These are phyloP conservation scores for Talaromyces sp. DNA, from an alignment of 2,329 filamentous ascomycete species.

Conservation along the genomic window DNA sequence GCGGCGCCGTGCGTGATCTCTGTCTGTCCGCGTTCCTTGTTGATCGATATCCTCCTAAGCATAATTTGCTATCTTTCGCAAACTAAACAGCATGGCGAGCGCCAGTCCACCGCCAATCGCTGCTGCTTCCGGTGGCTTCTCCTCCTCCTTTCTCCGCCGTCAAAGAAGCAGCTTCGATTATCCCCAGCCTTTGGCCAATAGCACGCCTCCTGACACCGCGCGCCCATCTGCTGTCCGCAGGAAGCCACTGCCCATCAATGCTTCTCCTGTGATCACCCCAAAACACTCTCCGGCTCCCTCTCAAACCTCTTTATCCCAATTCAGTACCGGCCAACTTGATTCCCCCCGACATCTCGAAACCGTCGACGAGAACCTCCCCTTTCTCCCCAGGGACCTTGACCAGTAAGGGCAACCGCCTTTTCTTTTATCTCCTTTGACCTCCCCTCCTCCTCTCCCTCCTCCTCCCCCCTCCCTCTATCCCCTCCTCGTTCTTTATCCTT, in stretches of 20 bases:
- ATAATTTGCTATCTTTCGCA: background rate
- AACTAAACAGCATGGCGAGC: conserved; percentile 1
- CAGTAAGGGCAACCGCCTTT: conserved; percentile 7
- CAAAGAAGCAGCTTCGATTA: conserved; percentile 9
- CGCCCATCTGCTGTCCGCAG: conserved; percentile 42
- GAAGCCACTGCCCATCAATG: conserved; percentile 50
- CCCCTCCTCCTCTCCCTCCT: background rate
- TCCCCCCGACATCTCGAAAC: conserved; percentile 10
- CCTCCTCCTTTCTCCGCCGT: conserved; percentile 14
- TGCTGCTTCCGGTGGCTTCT: conserved; percentile 12
- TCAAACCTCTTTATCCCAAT: background rate
- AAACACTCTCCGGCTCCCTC: conserved; percentile 13
- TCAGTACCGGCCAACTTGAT: background rate
- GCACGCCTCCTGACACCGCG: conserved; percentile 4
- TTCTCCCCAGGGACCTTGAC: conserved; percentile 13
- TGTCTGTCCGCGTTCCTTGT: background rate
- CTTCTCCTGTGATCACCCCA: conserved; percentile 37
- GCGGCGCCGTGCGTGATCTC: background rate
- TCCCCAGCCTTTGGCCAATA: conserved; percentile 6
- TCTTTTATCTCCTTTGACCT: background rate
- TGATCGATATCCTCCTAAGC: background rate
- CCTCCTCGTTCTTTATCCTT: background rate
- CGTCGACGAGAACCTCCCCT: conserved; percentile 11
- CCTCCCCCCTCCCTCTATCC: background rate
- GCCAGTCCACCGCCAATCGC: conserved; percentile 13